phyloP scores from a whole-genome alignment of 1,284 basidiomycete genomes.

The Ceratobasidium sp. region DNA sequence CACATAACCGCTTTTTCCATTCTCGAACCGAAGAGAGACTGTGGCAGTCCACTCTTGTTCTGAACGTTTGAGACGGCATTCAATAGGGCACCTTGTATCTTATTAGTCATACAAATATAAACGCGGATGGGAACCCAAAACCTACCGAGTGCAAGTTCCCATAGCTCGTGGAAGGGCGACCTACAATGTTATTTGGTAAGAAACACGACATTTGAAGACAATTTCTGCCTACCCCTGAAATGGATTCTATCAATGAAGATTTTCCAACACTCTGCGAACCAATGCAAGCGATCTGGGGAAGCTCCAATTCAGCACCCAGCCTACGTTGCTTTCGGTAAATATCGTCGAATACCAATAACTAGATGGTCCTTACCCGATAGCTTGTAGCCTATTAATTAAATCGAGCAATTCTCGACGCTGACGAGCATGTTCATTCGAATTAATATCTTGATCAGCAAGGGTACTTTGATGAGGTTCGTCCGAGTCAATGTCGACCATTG shows the following conservation, averaged over 20 bases:
- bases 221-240: slow-evolving; percentile 41
- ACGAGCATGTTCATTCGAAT: slow-evolving; percentile 29
- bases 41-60: slow-evolving; percentile 42
- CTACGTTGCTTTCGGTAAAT: slow-evolving; percentile 41
- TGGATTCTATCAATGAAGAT: slow-evolving; percentile 55
- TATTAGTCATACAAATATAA: background rate
- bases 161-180: slow-evolving; percentile 42
- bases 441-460: slow-evolving; percentile 18
- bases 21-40: slow-evolving; percentile 44
- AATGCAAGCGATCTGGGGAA: slow-evolving; percentile 63
- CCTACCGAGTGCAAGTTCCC: slow-evolving; percentile 43
- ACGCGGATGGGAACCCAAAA: no score
- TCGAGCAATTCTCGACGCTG: slow-evolving; percentile 31
- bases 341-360: background rate
- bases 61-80: slow-evolving; percentile 41
- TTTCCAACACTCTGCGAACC: slow-evolving; percentile 67
- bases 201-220: background rate
- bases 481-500: slow-evolving; percentile 2
- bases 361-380: slow-evolving; percentile 8
- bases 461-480: background rate
- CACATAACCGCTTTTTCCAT: slow-evolving; percentile 42
- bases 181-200: background rate
- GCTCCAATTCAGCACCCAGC: slow-evolving; percentile 52
- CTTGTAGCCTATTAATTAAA: slow-evolving; percentile 17
- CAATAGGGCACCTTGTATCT: slow-evolving; percentile 40